Evolutionary conservation across 2,329 filamentous ascomycete genomes (phyloP), one percentile per base, ranked within the genome.

Genomic region (Paraphaeosphaeria minitans): DNA sequence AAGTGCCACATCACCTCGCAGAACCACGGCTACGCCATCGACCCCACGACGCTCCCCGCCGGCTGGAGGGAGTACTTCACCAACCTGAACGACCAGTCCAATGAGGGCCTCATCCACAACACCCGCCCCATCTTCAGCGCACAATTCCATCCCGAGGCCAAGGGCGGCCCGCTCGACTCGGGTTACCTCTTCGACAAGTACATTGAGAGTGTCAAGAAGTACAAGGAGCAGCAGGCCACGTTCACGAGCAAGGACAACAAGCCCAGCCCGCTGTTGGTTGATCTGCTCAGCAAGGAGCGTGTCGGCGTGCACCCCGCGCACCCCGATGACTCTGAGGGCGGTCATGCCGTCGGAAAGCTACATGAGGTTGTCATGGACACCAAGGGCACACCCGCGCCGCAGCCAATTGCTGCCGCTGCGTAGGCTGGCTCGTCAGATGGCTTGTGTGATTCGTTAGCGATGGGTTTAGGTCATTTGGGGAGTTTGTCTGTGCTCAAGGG

Each of bases 31-130:
- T 99, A 98, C 73, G 95, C 94, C 45, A 91, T 99, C 59, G 94
- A 98, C 74, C 86, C 91, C 6, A 84, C 85, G 59, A 97, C 92
- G 12, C 84, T 99, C 42, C 87, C 91, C 55, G 83, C 81, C 56
- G 93, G 97, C 39, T 99, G 93, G 88, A 95, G 93, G 84, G 94
- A 97, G 79, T 98, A 96, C 85, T 99, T 98, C 77, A 89, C 96
- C 79, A 98, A 99, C 84, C 84, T 98, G 66, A 99, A 98, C 80
- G 95, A 99, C 75, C 92, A 93, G 62, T 94, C 90, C 79, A 99
- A 99, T 79, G 95, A 99, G 83, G 94, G 91, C 60, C 92, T 99
- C 87, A 93, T 97, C 77, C 95, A 99, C 85, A 93, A 90, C 81
- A 90, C 91, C 58, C 91, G 94, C 37, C 95, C 95, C 63, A 99